These are phyloP conservation scores for Cenococcum geophilum DNA, from an alignment of 495 filamentous ascomycete genomes.

Conservation along the genomic window DNA sequence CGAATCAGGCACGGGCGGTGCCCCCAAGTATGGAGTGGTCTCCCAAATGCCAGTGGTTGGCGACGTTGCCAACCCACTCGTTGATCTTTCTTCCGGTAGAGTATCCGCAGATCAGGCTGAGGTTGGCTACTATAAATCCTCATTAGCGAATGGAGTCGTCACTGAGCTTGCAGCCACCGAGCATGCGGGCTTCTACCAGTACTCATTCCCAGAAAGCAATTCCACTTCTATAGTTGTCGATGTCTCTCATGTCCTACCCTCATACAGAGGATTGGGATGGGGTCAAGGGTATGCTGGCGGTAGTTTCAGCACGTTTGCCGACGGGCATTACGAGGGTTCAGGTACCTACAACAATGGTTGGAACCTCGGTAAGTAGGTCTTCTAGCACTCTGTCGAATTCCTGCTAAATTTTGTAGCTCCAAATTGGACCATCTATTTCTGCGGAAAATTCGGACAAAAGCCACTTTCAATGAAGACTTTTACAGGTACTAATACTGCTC, in stretches of 20 bases:
- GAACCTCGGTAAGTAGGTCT: conserved; percentile 47
- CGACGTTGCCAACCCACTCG: conserved; percentile 51
- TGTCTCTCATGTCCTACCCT: conserved; percentile 64
- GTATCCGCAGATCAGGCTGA: conserved; percentile 46
- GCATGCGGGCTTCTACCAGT: conserved; percentile 59
- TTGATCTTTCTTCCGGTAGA: conserved; percentile 49
- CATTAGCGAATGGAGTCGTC: conserved; percentile 47
- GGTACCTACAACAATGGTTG: conserved; percentile 61
- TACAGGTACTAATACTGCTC: conserved; percentile 43
- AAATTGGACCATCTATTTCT: conserved; percentile 64
- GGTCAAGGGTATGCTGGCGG: conserved; percentile 65
- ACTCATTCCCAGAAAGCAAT: conserved; percentile 51
- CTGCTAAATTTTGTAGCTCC: conserved; percentile 39
- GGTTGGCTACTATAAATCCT: conserved; percentile 62
- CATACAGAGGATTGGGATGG: conserved; percentile 52
- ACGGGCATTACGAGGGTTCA: conserved; percentile 57
- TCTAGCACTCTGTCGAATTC: neutral
- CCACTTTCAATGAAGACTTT: conserved; percentile 47
- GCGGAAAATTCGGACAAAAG: conserved; percentile 53
- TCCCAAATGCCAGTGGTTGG: conserved; percentile 58
- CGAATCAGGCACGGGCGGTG: conserved; percentile 67
- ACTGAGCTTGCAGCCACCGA: conserved; percentile 56
- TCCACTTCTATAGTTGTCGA: conserved; percentile 56
- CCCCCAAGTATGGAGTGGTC: conserved; percentile 68
- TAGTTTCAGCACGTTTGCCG: conserved; percentile 46